Percentiles rank a stretch among this genome's conserved stretches.
phyloP scores from a whole-genome alignment of 495 filamentous ascomycete genomes.

The Penicillium egyptiacum region DNA sequence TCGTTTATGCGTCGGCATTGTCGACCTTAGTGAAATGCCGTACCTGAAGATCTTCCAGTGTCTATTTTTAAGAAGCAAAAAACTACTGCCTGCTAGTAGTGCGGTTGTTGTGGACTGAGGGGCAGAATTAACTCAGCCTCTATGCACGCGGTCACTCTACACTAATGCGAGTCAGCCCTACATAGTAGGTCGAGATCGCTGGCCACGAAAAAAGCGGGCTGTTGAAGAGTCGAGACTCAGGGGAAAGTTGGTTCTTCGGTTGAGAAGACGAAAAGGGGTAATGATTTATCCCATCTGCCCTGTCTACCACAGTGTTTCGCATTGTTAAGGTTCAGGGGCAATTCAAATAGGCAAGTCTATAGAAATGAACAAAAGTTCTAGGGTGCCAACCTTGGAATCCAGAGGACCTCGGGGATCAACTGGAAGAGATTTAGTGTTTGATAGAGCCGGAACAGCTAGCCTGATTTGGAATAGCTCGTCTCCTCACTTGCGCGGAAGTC shows the following conservation, averaged over 20 bases:
- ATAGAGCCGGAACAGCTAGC: slow-evolving; percentile 7
- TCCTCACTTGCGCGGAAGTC: not conserved
- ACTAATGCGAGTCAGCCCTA: slow-evolving; percentile 19
- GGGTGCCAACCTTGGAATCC: not conserved
- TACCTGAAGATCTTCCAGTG: not conserved
- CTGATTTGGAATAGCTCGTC: not conserved
- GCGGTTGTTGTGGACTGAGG: not conserved
- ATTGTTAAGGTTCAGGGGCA: slow-evolving; percentile 2
- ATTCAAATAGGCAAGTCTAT: not conserved
- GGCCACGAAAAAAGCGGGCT: slow-evolving; percentile 8
- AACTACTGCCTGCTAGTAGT: not conserved
- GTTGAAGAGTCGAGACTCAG: slow-evolving; percentile 1
- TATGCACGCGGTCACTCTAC: slow-evolving; percentile 7
- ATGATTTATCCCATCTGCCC: not conserved
- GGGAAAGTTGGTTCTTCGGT: not conserved
- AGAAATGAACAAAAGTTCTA: not conserved
- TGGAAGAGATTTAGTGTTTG: not conserved
- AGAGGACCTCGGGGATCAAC: not conserved
- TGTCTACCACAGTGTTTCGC: not conserved
- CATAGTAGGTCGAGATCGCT: slow-evolving; percentile 10
- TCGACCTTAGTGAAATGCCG: not conserved
- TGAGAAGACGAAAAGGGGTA: not conserved
- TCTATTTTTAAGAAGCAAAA: slow-evolving; percentile 8
- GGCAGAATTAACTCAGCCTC: slow-evolving; percentile 22
- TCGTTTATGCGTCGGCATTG: not conserved